Conservation (phyloP, 1,139 yeast species). For the Yamadazyma diddensiae region DNA sequence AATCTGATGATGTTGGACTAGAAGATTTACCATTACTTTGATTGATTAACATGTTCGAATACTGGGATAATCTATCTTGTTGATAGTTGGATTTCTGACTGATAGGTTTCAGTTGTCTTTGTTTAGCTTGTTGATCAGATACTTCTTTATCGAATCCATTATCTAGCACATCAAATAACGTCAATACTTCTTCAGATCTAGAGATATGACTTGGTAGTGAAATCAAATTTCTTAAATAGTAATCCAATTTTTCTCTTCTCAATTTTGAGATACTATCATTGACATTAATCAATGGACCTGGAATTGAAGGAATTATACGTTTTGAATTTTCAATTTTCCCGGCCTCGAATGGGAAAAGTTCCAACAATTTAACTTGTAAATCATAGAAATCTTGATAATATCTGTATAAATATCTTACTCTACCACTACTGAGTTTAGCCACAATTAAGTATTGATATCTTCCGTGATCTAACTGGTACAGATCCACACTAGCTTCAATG, state of each 20-base stretch:
- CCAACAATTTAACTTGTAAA: slow-evolving; percentile 80
- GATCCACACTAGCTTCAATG: slow-evolving; percentile 71
- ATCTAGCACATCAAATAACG: slow-evolving; percentile 65
- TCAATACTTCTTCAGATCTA: slow-evolving; percentile 63
- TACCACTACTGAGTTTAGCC: slow-evolving; percentile 69
- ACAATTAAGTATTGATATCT: slow-evolving; percentile 85
- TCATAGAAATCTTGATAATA: slow-evolving; percentile 96
- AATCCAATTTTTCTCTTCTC: slow-evolving; percentile 81
- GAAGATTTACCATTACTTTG: slow-evolving; percentile 18
- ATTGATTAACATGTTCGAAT: slow-evolving; percentile 27
- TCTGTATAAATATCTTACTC: slow-evolving; percentile 70
- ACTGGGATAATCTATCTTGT: slow-evolving; percentile 43
- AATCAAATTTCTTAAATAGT: slow-evolving; percentile 72
- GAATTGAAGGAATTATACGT: slow-evolving; percentile 88
- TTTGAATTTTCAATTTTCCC: slow-evolving; percentile 74
- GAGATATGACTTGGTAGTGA: slow-evolving; percentile 77
- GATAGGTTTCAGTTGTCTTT: slow-evolving; percentile 36
- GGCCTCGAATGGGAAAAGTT: slow-evolving; percentile 87
- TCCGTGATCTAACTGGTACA: slow-evolving; percentile 80
- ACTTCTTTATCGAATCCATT: slow-evolving; percentile 57
- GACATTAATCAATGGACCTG: slow-evolving; percentile 93
- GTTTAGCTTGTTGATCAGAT: slow-evolving; percentile 18
- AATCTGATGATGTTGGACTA: slow-evolving; percentile 29
- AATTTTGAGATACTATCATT: slow-evolving; percentile 85
- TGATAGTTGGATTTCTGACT: slow-evolving; percentile 42